Evolutionary conservation across 371 early-diverging fungal genomes (phyloP).

Genomic region (Syncephalis plumigaleata): DNA sequence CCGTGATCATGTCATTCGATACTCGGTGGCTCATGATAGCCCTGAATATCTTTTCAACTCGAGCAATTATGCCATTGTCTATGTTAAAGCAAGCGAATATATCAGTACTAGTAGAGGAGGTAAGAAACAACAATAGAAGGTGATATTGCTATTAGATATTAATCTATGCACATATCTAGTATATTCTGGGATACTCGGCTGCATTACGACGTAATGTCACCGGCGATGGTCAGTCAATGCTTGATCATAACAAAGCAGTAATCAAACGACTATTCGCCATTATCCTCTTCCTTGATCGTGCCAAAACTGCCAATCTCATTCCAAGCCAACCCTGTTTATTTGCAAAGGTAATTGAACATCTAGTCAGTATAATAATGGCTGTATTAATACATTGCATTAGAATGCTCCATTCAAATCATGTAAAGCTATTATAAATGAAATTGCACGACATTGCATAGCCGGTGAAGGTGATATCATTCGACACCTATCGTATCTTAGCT

Average conservation of each 20-base stretch:
- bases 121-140: no score
- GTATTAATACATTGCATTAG: no score
- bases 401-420: slow-evolving; percentile 12
- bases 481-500: slow-evolving; percentile 14
- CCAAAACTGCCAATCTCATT: slow-evolving; percentile 12
- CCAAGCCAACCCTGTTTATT: slow-evolving; percentile 16
- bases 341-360: slow-evolving; percentile 9
- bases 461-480: slow-evolving; percentile 17
- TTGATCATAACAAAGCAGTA: slow-evolving; percentile 13
- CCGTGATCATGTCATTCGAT: slow-evolving; percentile 14
- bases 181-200: no score
- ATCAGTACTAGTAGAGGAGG: no score
- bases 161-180: no score
- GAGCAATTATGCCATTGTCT: neutral
- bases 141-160: no score
- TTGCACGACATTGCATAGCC: slow-evolving; percentile 10
- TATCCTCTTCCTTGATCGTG: slow-evolving; percentile 16
- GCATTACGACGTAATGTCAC: no score
- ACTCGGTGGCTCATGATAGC: slow-evolving; percentile 17
- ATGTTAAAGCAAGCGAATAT: no score
- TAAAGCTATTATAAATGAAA: slow-evolving; percentile 6
- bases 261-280: slow-evolving; percentile 12
- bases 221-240: neutral
- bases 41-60: slow-evolving; percentile 12
- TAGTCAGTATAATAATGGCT: no score